Base-by-base conservation (phyloP, 345 rosid species). In the Eucalyptus cloeziana region DNA sequence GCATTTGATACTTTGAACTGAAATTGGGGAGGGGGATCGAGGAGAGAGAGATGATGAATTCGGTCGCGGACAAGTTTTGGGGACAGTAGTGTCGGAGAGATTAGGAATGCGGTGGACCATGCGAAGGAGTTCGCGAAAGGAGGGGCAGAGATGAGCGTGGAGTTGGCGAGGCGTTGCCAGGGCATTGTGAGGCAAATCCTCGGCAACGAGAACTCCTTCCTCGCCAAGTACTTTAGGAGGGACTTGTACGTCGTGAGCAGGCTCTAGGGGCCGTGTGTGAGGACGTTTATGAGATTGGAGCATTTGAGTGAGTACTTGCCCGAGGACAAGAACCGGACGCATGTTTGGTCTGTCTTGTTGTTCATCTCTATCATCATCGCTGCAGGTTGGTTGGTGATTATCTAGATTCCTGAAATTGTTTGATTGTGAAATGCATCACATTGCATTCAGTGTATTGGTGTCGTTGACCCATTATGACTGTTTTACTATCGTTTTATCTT, bases 291-390 rank as follows among this genome's bases (percentile, higher is more conserved):
- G 91, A 93, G 87, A 88, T 90, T 95, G 52, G 89, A 83, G 79
- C 60, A 88, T 31, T 90, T 94, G 83, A 92, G 92, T 80, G 92
- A 94, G 56, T 93, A 91, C 88, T 89, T 95, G 90, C 97, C 97
- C 24, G 97, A 94, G 91, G 97, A 94, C 89, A 95, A 93, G 91
- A 93, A 94, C 90, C 97, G 95, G 12, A 19, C 89, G 67, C 95
- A 93, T 90, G 94, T 92, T 31, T 94, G 93, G 94, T 94, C 93
- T 10, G 94, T 95, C 37, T 90, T 95, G 22, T 89, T 92, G 89
- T 45, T 91, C 45, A 95, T 95, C 49, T 86, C 92, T 47, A 85
- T 95, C 89, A 87, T 95, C 88, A 96, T 94, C 87, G 85, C 94
- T 81, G 95, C 94, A 89, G 94, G 96, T 95, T 81, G 83, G 50